Evolutionary conservation across 2,329 filamentous ascomycete species (phyloP).

Genomic region (Penicillium sp.): DNA sequence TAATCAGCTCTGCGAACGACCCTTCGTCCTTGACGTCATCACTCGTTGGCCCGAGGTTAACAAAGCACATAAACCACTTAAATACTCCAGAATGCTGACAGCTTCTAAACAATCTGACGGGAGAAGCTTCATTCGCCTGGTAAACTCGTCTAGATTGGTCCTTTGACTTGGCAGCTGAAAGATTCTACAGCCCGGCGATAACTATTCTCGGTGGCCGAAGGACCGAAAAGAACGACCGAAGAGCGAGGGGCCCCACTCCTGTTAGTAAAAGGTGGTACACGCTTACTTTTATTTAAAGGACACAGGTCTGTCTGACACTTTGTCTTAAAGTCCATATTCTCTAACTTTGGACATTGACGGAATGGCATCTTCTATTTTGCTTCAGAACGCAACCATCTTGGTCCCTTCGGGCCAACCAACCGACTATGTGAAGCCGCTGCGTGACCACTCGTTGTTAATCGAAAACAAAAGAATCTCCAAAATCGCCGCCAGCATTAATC

Average conservation of each 20-base stretch:
- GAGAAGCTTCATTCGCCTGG: no score
- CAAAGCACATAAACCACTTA: no score
- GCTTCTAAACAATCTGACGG: no score
- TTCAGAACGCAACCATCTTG: constrained; percentile 20
- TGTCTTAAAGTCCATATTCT: no score
- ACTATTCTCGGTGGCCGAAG: background rate
- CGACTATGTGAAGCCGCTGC: constrained; percentile 19
- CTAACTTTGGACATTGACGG: background rate
- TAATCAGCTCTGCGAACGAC: no score
- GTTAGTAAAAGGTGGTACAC: background rate
- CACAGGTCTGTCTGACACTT: background rate
- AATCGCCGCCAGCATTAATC: constrained; percentile 19
- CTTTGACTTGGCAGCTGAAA: background rate
- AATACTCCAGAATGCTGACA: no score
- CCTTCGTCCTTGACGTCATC: no score
- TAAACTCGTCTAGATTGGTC: no score
- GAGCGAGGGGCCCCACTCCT: background rate
- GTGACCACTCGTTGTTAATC: constrained; percentile 20
- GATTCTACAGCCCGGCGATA: background rate
- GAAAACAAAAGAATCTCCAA: constrained; percentile 24
- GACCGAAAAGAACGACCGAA: constrained; percentile 1
- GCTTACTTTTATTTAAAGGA: background rate
- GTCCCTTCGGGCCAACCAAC: constrained; percentile 16
- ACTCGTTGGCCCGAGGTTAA: no score
- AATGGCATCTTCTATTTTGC: constrained; percentile 20